Base-by-base conservation (phyloP, 176 grass and related monocot genomes). In the Musa schizocarpa region DNA sequence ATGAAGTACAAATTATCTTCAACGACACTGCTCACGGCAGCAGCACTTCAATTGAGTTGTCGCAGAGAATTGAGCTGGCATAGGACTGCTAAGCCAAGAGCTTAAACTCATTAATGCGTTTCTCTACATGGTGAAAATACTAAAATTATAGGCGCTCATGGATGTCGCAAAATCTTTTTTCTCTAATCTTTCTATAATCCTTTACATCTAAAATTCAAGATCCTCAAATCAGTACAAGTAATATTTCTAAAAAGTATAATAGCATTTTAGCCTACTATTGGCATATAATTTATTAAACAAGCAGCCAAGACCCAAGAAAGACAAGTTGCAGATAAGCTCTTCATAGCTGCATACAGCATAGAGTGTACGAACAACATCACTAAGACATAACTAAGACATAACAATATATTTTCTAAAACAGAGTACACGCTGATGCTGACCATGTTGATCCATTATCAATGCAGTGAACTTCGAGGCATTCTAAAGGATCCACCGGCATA, bases 401-500 rank as follows among this genome's bases (percentile, higher is more conserved):
- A 25, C 20, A 12, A 54, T 6, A 54, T 2, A 24, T 23, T 26
- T 2, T 73, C 20, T 43, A 1, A 25, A n/a, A 26, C 21, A 7
- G 54, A 26, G 13, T 55, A 54, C 51, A 73, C 8, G 3, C 9
- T 1, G 11, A 25, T 48, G 65, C 10, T 8, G 11, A 14, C 27
- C 21, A 3, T 25, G 71, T 25, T 21, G 24, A 12, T 12, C n/a
- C n/a, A 6, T 17, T 13, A 21, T 98, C 94, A 98, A 53, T 98
- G 88, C 23, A 54, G 54, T 10, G 85, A 88, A 54, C 69, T 90
- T 67, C 83, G 72, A 5, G 94, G 86, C 75, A 82, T 66, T 72
- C 86, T 88, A 56, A 98, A 93, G 34, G 90, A 98, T 17, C 94
- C 90, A 61, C 94, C 77, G 1, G 90, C 84, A 63, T 98, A 98